Evolutionary conservation across 1,139 yeast species (phyloP).

Genomic region (Trichomonascaceae sp.): DNA sequence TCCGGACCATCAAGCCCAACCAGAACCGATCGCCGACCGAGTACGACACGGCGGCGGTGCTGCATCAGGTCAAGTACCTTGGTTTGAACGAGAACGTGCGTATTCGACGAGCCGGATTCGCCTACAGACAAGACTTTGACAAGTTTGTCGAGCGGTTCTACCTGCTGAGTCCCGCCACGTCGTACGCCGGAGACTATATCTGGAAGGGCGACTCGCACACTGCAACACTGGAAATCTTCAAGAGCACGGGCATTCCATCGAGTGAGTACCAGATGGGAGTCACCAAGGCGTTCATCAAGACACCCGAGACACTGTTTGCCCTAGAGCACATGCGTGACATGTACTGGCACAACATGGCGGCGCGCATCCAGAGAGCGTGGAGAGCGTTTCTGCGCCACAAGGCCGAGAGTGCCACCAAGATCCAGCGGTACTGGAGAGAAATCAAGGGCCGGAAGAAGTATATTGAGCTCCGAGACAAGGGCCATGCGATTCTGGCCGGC

Average conservation of each 20-base stretch:
- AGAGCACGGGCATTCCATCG: conserved; percentile 66
- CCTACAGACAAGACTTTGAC: conserved; percentile 93
- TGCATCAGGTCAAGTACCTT: conserved; percentile 90
- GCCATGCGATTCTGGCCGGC: conserved; percentile 53
- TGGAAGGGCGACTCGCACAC: conserved; percentile 82
- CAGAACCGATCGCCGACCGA: conserved; percentile 86
- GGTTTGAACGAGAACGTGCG: conserved; percentile 96
- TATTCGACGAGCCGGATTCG: conserved; percentile 97
- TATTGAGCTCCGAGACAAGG: conserved; percentile 69
- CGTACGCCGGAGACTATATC: conserved; percentile 96
- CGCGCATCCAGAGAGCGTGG: conserved; percentile 95
- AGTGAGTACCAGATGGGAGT: conserved; percentile 87
- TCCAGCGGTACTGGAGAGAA: conserved; percentile 79
- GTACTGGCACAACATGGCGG: conserved; percentile 98
- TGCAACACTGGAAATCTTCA: conserved; percentile 69
- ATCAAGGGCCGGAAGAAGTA: conserved; percentile 70
- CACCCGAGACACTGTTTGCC: conserved; percentile 94
- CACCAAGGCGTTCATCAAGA: conserved; percentile 88
- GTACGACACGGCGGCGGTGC: conserved; percentile 76
- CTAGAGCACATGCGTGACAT: conserved; percentile 93
- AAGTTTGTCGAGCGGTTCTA: conserved; percentile 96
- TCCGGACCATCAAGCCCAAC: conserved; percentile 96
- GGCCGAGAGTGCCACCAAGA: conserved; percentile 73
- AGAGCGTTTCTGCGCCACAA: conserved; percentile 69
- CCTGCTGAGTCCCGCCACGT: conserved; percentile 73